Base-by-base conservation (phyloP, 2,329 filamentous ascomycete species). In the Alternaria brassicicola region DNA sequence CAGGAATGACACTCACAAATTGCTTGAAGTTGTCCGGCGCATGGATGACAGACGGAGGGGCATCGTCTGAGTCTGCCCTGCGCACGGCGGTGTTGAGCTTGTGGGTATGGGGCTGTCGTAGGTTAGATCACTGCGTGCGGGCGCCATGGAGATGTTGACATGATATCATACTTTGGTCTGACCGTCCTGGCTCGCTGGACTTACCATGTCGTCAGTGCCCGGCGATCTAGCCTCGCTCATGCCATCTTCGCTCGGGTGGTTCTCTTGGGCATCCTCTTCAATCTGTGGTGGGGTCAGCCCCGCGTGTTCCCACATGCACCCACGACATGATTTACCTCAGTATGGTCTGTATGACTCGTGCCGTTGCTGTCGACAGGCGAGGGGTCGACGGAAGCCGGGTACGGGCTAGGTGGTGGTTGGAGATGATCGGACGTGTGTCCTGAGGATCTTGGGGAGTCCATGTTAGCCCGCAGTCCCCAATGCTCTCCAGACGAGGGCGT, bases 41-140 rank as follows among this genome's bases (percentile, higher is more conserved):
- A 81, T 97, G 93, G 66, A 97, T 97, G 53, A 96, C 93, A 1
- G 93, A 97, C 52, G 92, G 85, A 23, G 92, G 89, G 66, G 93
- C 92, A 65, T 96, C 92, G 61, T 88, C 88, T 23, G 85, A 84
- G 52, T 73, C 88, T 80, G 75, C 89, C 70, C 78, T 62, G 50
- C 76, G 72, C 43, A 67, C 61, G 28, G 75, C 67, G 7, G 82
- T 85, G 61, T 84, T 77, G 47, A 85, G 76, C 71, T 78, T 79
- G 21, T 72, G 73, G 48, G 80, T 79, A 28, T 72, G 73, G 45
- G 80, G 77, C 70, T 78, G 72, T 48, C 61, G 39, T 50, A 46
- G 6, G 31, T 53, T 26, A 46, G 47, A 33, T 35, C 51, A 50
- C 2, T 41, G 43, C 61, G 43, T 33, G 43, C 36, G 26, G 36